phyloP scores from a whole-genome alignment of 2,329 filamentous ascomycete species.

The Mariannaea elegans region DNA sequence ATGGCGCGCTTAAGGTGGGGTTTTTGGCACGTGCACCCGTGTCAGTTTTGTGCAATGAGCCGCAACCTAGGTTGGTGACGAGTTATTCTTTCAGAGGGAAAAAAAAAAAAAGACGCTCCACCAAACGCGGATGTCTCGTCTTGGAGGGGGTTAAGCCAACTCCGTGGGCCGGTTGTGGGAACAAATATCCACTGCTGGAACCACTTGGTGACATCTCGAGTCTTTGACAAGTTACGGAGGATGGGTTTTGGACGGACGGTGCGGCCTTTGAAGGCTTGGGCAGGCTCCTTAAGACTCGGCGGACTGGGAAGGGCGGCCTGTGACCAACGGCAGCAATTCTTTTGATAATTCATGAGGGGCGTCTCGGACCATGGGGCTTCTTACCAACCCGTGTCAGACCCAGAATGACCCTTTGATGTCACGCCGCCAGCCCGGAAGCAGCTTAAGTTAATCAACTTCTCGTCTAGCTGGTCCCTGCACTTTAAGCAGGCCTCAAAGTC shows the following conservation, averaged over 20 bases:
- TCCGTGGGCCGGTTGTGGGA: slow-evolving; percentile 32
- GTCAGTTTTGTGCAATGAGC: slow-evolving; percentile 40
- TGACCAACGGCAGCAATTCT: slow-evolving; percentile 30
- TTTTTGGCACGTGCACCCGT: slow-evolving; percentile 36
- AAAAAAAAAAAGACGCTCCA: slow-evolving; percentile 20
- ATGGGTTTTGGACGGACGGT: slow-evolving; percentile 22
- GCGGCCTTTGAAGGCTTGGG: slow-evolving; percentile 14
- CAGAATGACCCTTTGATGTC: slow-evolving; percentile 23
- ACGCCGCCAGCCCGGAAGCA: slow-evolving; percentile 23
- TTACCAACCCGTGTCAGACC: slow-evolving; percentile 22
- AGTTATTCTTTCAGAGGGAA: slow-evolving; percentile 24
- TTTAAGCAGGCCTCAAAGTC: slow-evolving; percentile 2
- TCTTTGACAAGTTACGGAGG: slow-evolving; percentile 23
- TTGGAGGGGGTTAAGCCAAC: slow-evolving; percentile 33
- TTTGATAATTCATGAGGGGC: slow-evolving; percentile 36
- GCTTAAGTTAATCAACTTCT: slow-evolving; percentile 25
- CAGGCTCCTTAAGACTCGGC: slow-evolving; percentile 12
- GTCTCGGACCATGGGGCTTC: slow-evolving; percentile 31
- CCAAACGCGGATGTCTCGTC: slow-evolving; percentile 15
- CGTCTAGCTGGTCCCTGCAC: slow-evolving; percentile 31
- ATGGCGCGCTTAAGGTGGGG: slow-evolving; percentile 26
- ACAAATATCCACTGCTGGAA: slow-evolving; percentile 28
- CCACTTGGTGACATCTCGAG: slow-evolving; percentile 35
- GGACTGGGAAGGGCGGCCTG: slow-evolving; percentile 20
- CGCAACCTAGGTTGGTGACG: slow-evolving; percentile 39